phyloP scores from a whole-genome alignment of 1,284 basidiomycete genomes.

The Puccinia triticina region DNA sequence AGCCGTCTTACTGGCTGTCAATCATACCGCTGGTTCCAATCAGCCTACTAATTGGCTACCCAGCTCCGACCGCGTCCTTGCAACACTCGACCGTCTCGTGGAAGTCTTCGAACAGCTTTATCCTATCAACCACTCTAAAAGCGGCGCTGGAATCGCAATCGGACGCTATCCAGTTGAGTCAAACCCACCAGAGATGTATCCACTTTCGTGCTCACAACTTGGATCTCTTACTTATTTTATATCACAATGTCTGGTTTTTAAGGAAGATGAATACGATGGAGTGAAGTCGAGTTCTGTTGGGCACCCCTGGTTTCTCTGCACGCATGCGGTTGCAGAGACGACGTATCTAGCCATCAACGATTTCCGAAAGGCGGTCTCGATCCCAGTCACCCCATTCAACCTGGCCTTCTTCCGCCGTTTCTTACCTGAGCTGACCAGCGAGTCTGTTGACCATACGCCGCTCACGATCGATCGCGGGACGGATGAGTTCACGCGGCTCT shows the following conservation, averaged over 20 bases:
- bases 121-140: slow-evolving; percentile 51
- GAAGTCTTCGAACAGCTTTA: slow-evolving; percentile 53
- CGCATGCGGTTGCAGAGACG: slow-evolving; percentile 52
- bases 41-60: slow-evolving; percentile 50
- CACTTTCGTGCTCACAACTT: not conserved
- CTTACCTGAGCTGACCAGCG: slow-evolving; percentile 15
- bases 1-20: slow-evolving; percentile 51
- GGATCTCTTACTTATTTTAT: not conserved
- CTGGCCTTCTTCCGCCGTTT: slow-evolving; percentile 42
- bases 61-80: slow-evolving; percentile 52
- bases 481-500: slow-evolving; percentile 30
- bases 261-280: slow-evolving; percentile 55
- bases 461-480: slow-evolving; percentile 36
- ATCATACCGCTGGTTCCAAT: slow-evolving; percentile 47
- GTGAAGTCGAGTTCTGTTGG: slow-evolving; percentile 51
- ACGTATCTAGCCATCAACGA: slow-evolving; percentile 52
- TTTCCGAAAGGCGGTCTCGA: slow-evolving; percentile 33
- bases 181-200: not conserved
- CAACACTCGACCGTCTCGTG: slow-evolving; percentile 52
- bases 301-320: slow-evolving; percentile 55
- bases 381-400: slow-evolving; percentile 42
- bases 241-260: not conserved
- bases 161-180: slow-evolving; percentile 48
- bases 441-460: not conserved
- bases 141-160: slow-evolving; percentile 47